These are phyloP conservation scores for Actinomucor elegans DNA, from an alignment of 371 early-diverging fungal species.

Conservation along the genomic window DNA sequence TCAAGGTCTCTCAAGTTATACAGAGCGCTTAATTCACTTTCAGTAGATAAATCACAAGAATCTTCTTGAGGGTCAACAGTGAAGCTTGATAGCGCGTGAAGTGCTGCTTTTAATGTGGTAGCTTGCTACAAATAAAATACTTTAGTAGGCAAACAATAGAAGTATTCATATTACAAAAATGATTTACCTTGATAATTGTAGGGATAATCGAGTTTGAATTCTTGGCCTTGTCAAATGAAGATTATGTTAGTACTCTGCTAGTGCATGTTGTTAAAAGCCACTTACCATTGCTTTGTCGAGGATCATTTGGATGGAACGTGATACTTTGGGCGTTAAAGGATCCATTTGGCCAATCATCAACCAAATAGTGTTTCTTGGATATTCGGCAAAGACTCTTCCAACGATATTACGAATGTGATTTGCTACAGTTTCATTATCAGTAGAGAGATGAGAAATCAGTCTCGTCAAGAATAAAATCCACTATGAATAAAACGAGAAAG, in stretches of 20 bases:
- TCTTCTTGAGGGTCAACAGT: not conserved
- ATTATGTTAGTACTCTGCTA: no score
- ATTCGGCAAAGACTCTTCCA: conserved; percentile 61
- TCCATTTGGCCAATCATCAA: conserved; percentile 77
- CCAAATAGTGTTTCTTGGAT: conserved; percentile 89
- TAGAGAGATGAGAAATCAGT: conserved; percentile 84
- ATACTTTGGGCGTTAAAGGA: no score
- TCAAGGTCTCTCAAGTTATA: conserved; percentile 23
- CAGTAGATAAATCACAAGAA: not conserved
- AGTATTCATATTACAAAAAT: no score
- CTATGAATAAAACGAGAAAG: no score
- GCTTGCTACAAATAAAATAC: conserved; percentile 19
- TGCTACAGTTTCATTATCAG: conserved; percentile 60
- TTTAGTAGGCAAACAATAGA: no score
- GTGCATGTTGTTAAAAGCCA: not conserved
- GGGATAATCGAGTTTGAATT: conserved; percentile 8
- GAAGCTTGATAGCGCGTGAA: not conserved
- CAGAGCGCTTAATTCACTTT: not conserved
- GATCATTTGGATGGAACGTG: no score
- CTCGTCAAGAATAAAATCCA: conserved; percentile 74
- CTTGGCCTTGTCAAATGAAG: no score
- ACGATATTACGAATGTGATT: conserved; percentile 67
- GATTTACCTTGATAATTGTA: conserved; percentile 3
- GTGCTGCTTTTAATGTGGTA: not conserved
- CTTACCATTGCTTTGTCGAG: conserved; percentile 58